Evolutionary conservation across 2,329 filamentous ascomycete species (phyloP), one percentile per base, ranked within the genome.

Genomic region (Juglanconis juglandina): DNA sequence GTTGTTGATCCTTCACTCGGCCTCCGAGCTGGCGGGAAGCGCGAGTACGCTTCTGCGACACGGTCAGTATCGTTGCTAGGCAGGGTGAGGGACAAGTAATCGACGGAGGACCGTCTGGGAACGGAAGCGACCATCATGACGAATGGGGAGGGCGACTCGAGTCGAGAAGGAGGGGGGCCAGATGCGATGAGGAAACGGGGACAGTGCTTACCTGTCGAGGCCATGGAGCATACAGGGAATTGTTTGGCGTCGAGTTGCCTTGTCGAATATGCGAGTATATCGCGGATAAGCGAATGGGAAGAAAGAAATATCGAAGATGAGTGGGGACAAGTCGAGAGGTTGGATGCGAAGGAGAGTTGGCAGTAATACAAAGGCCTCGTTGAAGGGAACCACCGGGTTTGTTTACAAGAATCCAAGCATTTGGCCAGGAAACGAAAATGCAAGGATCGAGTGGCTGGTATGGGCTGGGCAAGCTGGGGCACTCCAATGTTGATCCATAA

Each of bases 1-100:
- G 81, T 78, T 34, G 82, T 85, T 57, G 61, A 63, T 54, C 58
- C 61, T 55, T 58, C 61, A 52, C 61, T 63, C 35, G 61, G 54
- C 58, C 61, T 50, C 3, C 58, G 48, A 44, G 47, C 61, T 61
- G 55, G 35, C 24, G 61, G 48, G 54, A 63, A 63, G 54, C 54
- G 58, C 54, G 61, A 51, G 44, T 54, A 63, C 51, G 58, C 61
- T 55, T 63, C 61, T 63, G 58, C 54, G 14, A 58, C 17, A 51
- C 24, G n/a, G 54, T 61, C 54, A 61, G 46, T 41, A 58, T 41
- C 34, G 32, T 46, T 17, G 30, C 14, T 33, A 5, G 35, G 5
- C 33, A 17, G 39, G 32, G 17, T 14, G 37, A 53, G 14, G 33
- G 46, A 32, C 34, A 39, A 13, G 13, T 30, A 49, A 49, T 41